Conservation (phyloP, 1,139 yeast genomes). For the Protomyces lactucae-debilis region DNA sequence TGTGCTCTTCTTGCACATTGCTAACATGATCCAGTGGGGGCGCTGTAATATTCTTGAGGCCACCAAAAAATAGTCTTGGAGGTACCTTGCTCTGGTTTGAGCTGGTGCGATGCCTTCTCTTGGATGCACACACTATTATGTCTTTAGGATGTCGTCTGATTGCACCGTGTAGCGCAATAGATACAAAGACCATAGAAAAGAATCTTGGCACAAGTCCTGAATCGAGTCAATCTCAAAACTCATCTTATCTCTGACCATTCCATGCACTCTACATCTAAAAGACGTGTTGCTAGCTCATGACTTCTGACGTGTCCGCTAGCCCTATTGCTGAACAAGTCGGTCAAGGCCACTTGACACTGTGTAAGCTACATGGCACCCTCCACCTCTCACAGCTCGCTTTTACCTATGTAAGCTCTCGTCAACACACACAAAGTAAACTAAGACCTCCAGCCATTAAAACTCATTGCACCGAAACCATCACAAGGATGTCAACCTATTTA, state of each 20-base stretch:
- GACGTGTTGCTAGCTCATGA: too few relatives aligned
- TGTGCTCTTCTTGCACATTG: slow-evolving; percentile 44
- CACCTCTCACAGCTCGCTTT: slow-evolving; percentile 8
- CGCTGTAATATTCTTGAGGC: neutral
- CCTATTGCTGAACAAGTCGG: neutral
- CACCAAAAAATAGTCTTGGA: neutral
- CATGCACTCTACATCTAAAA: too few relatives aligned
- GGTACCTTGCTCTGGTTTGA: too few relatives aligned
- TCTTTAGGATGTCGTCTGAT: neutral
- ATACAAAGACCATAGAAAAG: neutral
- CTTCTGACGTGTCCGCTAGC: neutral
- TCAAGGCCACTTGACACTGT: neutral
- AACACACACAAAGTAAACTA: neutral
- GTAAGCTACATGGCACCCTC: neutral
- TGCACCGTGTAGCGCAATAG: neutral
- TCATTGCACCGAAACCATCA: slow-evolving; percentile 22
- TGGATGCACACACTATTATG: too few relatives aligned
- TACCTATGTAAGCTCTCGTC: slow-evolving; percentile 4
- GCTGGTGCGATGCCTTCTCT: too few relatives aligned
- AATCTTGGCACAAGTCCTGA: neutral
- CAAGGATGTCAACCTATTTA: slow-evolving; percentile 14
- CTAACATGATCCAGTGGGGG: slow-evolving; percentile 8
- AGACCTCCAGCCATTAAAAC: slow-evolving; percentile 19
- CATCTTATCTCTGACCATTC: too few relatives aligned
- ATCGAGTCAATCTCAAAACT: too few relatives aligned